A percentile compares a stretch with the other conserved stretches of the same genome.
phyloP scores from a whole-genome alignment of 139 green algal species.

The Bryopsis sp. region DNA sequence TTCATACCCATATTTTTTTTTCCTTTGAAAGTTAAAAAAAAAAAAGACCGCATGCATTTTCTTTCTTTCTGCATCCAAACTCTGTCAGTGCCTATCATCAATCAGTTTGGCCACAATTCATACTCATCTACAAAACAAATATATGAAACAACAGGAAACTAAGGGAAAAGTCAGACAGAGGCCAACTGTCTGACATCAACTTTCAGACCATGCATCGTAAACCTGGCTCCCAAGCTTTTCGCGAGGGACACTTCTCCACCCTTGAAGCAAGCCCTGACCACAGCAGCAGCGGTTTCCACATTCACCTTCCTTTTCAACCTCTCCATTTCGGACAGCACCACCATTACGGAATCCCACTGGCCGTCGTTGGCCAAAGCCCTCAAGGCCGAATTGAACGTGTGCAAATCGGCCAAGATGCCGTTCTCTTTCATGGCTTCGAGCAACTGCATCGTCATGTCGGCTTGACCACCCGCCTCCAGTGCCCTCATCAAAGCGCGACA shows the following conservation, averaged over 20 bases:
- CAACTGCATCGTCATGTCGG: constrained; percentile 12
- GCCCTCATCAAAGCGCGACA: constrained; percentile 16
- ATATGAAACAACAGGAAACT: no score
- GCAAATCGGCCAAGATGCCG: background rate
- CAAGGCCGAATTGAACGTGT: constrained; percentile 18
- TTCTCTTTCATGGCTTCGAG: constrained; percentile 17
- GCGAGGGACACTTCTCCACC: background rate
- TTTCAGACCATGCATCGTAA: background rate
- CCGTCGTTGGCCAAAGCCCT: background rate
- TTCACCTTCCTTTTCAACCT: background rate
- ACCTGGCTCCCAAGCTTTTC: background rate
- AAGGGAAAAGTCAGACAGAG: no score
- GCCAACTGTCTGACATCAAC: background rate
- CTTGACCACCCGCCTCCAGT: constrained; percentile 1
- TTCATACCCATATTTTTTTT: no score
- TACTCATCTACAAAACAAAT: no score
- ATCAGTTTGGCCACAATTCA: no score
- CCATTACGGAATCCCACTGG: background rate
- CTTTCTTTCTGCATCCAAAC: no score
- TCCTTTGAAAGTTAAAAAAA: no score
- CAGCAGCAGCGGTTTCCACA: background rate
- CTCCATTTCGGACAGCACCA: constrained; percentile 4
- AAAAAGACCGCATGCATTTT: no score
- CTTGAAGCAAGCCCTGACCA: background rate
- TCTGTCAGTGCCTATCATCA: no score